Evolutionary conservation across 2,329 filamentous ascomycete species (phyloP).

Genomic region (Beauveria australis): DNA sequence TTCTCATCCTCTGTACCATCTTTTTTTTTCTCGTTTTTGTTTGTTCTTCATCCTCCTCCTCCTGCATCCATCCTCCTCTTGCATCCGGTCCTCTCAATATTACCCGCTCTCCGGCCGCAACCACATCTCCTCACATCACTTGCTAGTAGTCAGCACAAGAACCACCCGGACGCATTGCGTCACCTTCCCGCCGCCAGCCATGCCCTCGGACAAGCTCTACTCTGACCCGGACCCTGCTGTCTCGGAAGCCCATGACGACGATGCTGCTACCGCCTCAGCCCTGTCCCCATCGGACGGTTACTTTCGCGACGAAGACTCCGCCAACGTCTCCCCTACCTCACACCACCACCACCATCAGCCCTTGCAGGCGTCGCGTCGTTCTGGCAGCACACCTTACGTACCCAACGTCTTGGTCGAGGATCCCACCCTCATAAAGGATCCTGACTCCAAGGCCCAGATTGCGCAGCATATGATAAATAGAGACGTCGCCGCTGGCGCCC

Average conservation of each 20-base stretch:
- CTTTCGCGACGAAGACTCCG: slow-evolving; percentile 31
- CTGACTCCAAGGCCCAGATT: slow-evolving; percentile 34
- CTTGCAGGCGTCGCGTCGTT: slow-evolving; percentile 15
- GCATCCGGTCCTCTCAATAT: background rate
- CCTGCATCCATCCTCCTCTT: background rate
- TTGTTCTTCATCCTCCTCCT: background rate
- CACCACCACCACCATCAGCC: slow-evolving; percentile 15
- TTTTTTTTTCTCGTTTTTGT: background rate
- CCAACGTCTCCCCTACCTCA: slow-evolving; percentile 17
- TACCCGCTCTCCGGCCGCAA: background rate
- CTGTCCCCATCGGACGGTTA: slow-evolving; percentile 46
- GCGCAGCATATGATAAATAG: slow-evolving; percentile 29
- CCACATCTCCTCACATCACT: slow-evolving; percentile 1
- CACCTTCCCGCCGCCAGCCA: background rate
- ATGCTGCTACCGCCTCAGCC: slow-evolving; percentile 13
- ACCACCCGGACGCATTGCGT: slow-evolving; percentile 4
- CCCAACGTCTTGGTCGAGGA: slow-evolving; percentile 42
- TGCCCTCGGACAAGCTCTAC: slow-evolving; percentile 24
- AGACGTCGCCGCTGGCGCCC: slow-evolving; percentile 10
- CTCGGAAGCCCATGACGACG: slow-evolving; percentile 7
- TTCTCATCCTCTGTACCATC: background rate
- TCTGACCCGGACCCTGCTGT: slow-evolving; percentile 18
- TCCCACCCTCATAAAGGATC: slow-evolving; percentile 32
- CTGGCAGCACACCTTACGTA: slow-evolving; percentile 33
- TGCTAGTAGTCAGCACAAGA: background rate